phyloP scores from a whole-genome alignment of 106 monocot genomes.

The Allium cepa region DNA sequence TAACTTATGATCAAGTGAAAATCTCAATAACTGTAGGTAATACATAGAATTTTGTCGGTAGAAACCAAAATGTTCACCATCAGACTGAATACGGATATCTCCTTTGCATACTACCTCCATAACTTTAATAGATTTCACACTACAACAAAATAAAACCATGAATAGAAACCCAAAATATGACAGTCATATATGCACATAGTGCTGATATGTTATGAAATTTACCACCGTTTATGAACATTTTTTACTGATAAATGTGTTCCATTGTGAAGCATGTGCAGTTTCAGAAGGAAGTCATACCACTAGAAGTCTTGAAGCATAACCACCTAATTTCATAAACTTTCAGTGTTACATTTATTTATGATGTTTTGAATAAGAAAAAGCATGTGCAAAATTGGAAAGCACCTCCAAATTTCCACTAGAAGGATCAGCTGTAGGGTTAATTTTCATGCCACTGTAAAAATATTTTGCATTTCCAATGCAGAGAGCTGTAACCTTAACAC shows the following conservation, averaged over 20 bases:
- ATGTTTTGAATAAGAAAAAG: neutral
- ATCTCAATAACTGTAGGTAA: conserved; percentile 36
- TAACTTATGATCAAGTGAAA: neutral
- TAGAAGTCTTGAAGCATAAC: conserved; percentile 90
- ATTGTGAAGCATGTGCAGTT: conserved; percentile 68
- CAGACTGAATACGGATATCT: conserved; percentile 36
- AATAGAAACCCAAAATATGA: neutral
- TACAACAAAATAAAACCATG: conserved; percentile 13
- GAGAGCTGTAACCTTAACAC: conserved; percentile 67
- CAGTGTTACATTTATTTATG: neutral
- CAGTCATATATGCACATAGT: neutral
- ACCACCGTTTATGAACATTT: conserved; percentile 67
- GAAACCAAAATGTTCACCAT: conserved; percentile 62
- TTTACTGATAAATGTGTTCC: conserved; percentile 81
- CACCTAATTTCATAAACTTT: conserved; percentile 37
- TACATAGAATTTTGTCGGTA: conserved; percentile 35
- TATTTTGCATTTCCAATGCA: conserved; percentile 98
- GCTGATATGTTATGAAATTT: neutral
- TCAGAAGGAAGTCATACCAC: conserved; percentile 88
- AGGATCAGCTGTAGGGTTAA: conserved; percentile 70
- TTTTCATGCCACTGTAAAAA: conserved; percentile 96
- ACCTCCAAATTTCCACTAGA: conserved; percentile 84
- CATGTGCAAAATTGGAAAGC: neutral
- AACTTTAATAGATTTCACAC: conserved; percentile 39
- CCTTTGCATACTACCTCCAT: conserved; percentile 15